Base-by-base conservation (phyloP, 371 early-diverging fungal genomes). In the Batkoa obscura region DNA sequence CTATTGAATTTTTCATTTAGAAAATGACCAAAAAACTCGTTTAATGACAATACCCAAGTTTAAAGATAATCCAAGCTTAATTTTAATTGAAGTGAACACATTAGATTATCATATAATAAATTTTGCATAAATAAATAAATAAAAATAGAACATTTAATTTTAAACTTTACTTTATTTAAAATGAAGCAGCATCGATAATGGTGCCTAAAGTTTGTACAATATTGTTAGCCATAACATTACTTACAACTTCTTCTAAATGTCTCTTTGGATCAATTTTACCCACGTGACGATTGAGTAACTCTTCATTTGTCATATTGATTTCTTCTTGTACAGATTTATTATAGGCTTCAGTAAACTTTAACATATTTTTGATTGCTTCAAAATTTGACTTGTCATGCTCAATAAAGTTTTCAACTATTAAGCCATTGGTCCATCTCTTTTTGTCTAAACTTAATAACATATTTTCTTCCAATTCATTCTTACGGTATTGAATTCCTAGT, bases 401-500 rank as follows among this genome's bases (percentile, higher is more conserved):
- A 30, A 79, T 74, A 58, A 91, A 86, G 66, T 89, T 83, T n/a
- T 74, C 72, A 58, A 97, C 65, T 31, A 82, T 84, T 49, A 99
- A 71, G 15, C 95, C 96, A 62, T 88, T 79, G 2, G 98, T 92
- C 99, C 99, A 99, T 60, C 89, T 91, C 74, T 95, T 96, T 72
- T 96, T 95, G 76, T 99, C 92, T 52, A 99, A 63, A 69, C 96
- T 99, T 56, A 98, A 73, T 50, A 99, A 69, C 99, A 99, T 99
- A 72, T 92, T 91, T 69, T 99, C 89, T 70, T 99, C 99, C 12
- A 98, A 76, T 68, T 94, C 92, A 67, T 96, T 97, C 73, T 99
- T 99, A 62, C 95, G 81, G 74, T 98, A 99, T 64, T 94, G 89
- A 66, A 99, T 99, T 48, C 92, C 94, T 59, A 99, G 91, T 15